phyloP scores from a whole-genome alignment of 2,329 filamentous ascomycete species.

The Malbranchea zuffiana region DNA sequence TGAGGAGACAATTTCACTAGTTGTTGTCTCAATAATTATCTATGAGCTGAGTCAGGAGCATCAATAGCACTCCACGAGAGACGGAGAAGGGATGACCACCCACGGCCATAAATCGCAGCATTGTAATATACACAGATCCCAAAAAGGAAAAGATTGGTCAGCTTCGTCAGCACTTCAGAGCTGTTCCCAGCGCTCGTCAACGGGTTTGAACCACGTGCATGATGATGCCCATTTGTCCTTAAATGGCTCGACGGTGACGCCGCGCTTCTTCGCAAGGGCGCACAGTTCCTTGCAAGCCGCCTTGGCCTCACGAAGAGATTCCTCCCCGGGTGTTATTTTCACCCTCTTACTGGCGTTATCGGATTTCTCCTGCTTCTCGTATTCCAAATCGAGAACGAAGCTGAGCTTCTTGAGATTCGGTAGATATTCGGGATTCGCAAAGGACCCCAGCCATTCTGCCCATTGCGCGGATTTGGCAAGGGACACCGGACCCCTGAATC shows the following conservation, averaged over 20 bases:
- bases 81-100: too few relatives aligned
- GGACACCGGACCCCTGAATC: constrained; percentile 19
- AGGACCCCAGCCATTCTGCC: constrained; percentile 18
- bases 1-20: too few relatives aligned
- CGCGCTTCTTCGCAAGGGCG: constrained; percentile 13
- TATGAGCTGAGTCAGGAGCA: too few relatives aligned
- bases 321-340: constrained; percentile 5
- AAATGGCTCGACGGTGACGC: constrained; percentile 15
- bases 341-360: neutral
- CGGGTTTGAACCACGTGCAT: constrained; percentile 7
- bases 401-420: constrained; percentile 17
- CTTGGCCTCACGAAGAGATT: constrained; percentile 10
- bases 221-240: constrained; percentile 12
- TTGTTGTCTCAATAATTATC: too few relatives aligned
- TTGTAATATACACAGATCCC: too few relatives aligned
- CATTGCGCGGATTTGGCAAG: constrained; percentile 16
- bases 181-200: constrained; percentile 18
- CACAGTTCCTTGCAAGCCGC: constrained; percentile 18
- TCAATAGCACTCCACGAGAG: too few relatives aligned
- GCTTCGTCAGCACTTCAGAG: too few relatives aligned
- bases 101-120: too few relatives aligned
- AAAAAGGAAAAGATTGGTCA: too few relatives aligned
- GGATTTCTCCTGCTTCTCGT: neutral
- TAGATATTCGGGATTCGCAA: constrained; percentile 16
- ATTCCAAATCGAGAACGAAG: constrained; percentile 19